Evolutionary conservation across 306 rosid species (phyloP).

Genomic region (Quercus ilex): DNA sequence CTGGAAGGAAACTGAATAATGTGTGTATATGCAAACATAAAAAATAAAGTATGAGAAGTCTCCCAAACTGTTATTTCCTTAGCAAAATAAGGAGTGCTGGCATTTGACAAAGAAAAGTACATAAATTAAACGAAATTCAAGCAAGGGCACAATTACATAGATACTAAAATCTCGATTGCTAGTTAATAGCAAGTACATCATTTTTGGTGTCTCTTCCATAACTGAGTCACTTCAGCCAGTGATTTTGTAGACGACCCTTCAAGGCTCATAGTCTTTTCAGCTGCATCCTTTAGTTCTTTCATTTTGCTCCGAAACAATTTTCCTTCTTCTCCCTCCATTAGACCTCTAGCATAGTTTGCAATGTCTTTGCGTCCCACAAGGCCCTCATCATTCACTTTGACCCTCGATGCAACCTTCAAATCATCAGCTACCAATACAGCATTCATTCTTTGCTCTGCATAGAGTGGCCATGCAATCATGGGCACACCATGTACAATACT

Average conservation of each 20-base stretch:
- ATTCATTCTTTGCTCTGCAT: background rate
- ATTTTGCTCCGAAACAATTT: background rate
- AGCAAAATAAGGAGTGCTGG: too few species aligned
- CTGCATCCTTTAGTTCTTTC: background rate
- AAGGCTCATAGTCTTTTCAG: background rate
- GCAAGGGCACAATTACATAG: too few species aligned
- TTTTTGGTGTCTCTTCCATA: conserved; percentile 3
- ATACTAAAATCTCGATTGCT: too few species aligned
- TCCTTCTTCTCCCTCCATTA: background rate
- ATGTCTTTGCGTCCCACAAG: background rate
- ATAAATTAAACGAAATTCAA: too few species aligned
- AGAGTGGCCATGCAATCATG: background rate
- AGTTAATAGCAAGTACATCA: too few species aligned
- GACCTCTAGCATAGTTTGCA: background rate
- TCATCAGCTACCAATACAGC: background rate
- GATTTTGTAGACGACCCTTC: background rate
- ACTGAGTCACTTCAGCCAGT: background rate
- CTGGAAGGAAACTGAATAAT: too few species aligned
- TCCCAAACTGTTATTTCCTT: too few species aligned
- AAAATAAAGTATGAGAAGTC: too few species aligned
- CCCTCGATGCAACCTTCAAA: background rate
- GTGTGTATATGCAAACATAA: too few species aligned
- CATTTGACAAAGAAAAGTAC: too few species aligned
- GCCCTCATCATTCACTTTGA: background rate
- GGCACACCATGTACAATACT: background rate